Evolutionary conservation across 179 eudicot genomes (phyloP).

Genomic region (Sideroxylon spinosum): DNA sequence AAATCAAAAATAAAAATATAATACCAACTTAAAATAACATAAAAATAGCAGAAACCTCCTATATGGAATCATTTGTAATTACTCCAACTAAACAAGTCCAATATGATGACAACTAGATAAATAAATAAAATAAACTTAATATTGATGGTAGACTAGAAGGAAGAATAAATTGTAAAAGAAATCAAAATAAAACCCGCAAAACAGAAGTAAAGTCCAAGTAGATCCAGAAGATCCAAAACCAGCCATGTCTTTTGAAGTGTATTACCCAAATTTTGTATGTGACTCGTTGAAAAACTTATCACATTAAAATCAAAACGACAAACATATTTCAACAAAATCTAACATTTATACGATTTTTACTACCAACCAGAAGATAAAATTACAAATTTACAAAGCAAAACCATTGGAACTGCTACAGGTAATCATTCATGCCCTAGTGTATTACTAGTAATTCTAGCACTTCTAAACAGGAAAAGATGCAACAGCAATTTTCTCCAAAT

Average conservation of each 20-base stretch:
- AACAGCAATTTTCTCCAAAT: background rate
- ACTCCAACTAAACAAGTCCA: constrained; percentile 4
- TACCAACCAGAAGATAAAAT: background rate
- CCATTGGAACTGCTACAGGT: background rate
- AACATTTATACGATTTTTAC: background rate
- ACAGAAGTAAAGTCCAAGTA: background rate
- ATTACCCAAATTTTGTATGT: background rate
- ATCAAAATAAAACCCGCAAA: background rate
- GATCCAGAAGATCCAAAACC: constrained; percentile 8
- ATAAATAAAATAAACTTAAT: background rate
- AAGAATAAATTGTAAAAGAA: background rate
- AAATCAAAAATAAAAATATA: constrained; percentile 1
- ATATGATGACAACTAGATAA: background rate
- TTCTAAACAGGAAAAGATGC: background rate
- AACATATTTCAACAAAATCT: background rate
- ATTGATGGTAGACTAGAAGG: background rate
- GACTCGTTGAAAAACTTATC: background rate
- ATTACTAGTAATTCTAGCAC: background rate
- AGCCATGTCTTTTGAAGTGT: background rate
- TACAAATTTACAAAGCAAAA: background rate
- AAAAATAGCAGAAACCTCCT: background rate
- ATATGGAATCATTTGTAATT: background rate
- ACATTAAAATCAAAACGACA: background rate
- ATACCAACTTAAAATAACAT: background rate
- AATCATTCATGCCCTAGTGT: background rate